Evolutionary conservation across 148 eudicot species (phyloP), one percentile per base, ranked within the genome.

Genomic region (Rhododendron vialii): DNA sequence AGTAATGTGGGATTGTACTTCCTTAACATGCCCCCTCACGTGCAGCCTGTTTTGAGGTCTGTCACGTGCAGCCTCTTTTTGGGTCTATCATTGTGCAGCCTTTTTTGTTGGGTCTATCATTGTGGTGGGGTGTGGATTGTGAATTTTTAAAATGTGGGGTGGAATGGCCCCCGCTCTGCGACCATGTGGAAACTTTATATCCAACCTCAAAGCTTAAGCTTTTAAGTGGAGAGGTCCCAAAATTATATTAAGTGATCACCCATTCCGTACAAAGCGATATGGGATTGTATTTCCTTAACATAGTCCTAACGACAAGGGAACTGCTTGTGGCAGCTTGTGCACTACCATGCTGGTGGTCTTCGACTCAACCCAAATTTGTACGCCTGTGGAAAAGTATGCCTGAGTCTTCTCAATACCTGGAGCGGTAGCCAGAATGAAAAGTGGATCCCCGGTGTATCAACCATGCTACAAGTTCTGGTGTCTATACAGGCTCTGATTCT

Each of bases 331-430:
- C 92, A 96, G 98, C 89, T 26, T 76, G 95, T 95, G 77, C 45
- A 91, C 85, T 95, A 95, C 88, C 97, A 92, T 88, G 91, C 98
- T 18, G 91, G 94, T 65, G 97, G 98, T 67, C 93, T 94, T 86
- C 92, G 94, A 57, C 90, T 95, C 81, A 95, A 95, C 86, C 98
- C 98, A 35, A 94, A 94, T 87, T 79, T 95, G 85, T 94, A 94
- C 78, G 61, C 86, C n/a, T 63, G 88, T 83, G 98, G 98, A 67
- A 93, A 95, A 92, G 98, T 95, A 67, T 95, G 98, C 91, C 88
- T 95, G 76, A 95, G 98, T 89, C 97, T 95, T 84, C 93, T 95
- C 77, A 94, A 94, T 84, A 95, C 98, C 82, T 94, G 98, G 98
- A 82, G 83, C 80, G 97, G 98, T 74, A 50, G 85, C 47, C 85